These are phyloP conservation scores for Sungouiella blattae DNA, from an alignment of 805 yeast species.

Conservation along the genomic window DNA sequence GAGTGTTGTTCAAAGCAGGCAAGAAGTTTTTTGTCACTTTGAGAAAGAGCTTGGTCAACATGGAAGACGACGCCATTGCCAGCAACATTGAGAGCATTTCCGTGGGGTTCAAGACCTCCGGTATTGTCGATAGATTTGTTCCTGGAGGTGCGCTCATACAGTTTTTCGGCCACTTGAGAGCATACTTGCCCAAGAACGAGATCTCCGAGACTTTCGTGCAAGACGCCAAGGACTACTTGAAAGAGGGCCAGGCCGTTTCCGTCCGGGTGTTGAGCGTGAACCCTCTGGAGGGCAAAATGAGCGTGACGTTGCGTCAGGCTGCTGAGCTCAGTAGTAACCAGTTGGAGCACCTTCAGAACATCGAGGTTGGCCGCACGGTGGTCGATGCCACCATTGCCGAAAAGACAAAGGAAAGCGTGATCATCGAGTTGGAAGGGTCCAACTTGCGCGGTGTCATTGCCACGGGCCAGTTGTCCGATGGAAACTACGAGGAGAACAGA, in stretches of 20 bases:
- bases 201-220: slow-evolving; percentile 84
- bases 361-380: slow-evolving; percentile 61
- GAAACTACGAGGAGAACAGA: slow-evolving; percentile 69
- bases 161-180: slow-evolving; percentile 75
- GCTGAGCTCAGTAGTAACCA: slow-evolving; percentile 49
- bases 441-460: slow-evolving; percentile 64
- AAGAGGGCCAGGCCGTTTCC: slow-evolving; percentile 75
- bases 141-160: slow-evolving; percentile 79
- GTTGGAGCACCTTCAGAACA: slow-evolving; percentile 38
- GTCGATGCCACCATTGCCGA: slow-evolving; percentile 62
- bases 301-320: slow-evolving; percentile 73
- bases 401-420: slow-evolving; percentile 68
- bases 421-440: slow-evolving; percentile 55
- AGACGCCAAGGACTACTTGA: slow-evolving; percentile 73
- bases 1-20: slow-evolving; percentile 56
- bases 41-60: slow-evolving; percentile 77
- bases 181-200: slow-evolving; percentile 81
- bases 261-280: slow-evolving; percentile 65
- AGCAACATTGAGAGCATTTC: slow-evolving; percentile 35
- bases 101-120: slow-evolving; percentile 56
- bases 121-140: slow-evolving; percentile 67
- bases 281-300: slow-evolving; percentile 47
- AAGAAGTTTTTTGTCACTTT: slow-evolving; percentile 60
- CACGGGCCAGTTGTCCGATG: slow-evolving; percentile 75
- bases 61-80: slow-evolving; percentile 54